phyloP scores from a whole-genome alignment of 2,329 filamentous ascomycete species.

The Endoconidiophora laricicola region DNA sequence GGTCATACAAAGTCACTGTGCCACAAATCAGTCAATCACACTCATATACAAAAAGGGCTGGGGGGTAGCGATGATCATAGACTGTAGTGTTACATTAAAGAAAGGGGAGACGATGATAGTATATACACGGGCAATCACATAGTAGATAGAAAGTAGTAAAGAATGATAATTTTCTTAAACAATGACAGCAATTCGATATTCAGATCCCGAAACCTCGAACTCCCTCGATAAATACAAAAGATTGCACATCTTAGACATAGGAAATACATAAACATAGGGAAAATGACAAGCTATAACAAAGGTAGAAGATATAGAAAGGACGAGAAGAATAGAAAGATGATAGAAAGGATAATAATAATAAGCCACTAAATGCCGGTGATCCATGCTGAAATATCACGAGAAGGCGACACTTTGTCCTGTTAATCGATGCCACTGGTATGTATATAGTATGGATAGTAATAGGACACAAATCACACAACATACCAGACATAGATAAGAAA shows the following conservation, averaged over 20 bases:
- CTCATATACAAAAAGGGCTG: too few species aligned
- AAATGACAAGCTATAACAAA: neutral
- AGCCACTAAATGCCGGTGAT: too few species aligned
- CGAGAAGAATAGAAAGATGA: too few species aligned
- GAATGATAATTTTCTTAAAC: neutral
- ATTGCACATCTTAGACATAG: slow-evolving; percentile 5
- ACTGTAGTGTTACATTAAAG: neutral
- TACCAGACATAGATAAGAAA: neutral
- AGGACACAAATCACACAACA: neutral
- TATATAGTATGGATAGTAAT: neutral
- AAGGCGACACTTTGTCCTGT: too few species aligned
- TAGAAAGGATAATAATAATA: too few species aligned
- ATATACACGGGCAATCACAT: neutral
- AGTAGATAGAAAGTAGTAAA: neutral
- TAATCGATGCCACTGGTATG: too few species aligned
- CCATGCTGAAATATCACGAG: too few species aligned
- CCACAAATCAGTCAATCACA: too few species aligned
- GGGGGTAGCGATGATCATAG: neutral
- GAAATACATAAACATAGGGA: neutral
- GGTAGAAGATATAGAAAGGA: neutral
- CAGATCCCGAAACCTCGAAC: slow-evolving; percentile 1
- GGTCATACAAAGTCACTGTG: too few species aligned
- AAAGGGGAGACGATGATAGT: neutral
- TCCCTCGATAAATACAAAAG: neutral
- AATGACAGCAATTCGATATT: slow-evolving; percentile 1